Percentiles rank a stretch among this genome's conserved stretches.
phyloP scores from a whole-genome alignment of 2,329 filamentous ascomycete genomes.

The Alternaria arborescens region DNA sequence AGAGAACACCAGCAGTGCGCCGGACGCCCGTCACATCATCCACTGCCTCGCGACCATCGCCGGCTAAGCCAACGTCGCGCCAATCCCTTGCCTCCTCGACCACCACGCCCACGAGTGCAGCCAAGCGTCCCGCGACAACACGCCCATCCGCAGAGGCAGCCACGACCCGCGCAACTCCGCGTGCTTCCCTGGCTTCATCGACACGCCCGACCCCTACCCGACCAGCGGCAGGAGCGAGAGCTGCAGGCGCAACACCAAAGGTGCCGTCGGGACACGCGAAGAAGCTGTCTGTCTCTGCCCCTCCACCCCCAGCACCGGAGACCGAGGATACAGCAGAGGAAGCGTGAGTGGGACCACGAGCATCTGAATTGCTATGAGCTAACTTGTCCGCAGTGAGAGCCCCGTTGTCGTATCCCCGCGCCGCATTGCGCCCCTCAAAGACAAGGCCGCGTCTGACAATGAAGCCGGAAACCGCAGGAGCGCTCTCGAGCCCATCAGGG shows the following conservation, averaged over 20 bases:
- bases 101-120: constrained; percentile 25
- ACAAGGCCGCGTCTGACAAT: constrained; percentile 49
- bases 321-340: constrained; percentile 16
- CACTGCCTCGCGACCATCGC: constrained; percentile 19
- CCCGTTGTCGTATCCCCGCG: constrained; percentile 35
- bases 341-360: constrained; percentile 2
- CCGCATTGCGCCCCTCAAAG: constrained; percentile 37
- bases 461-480: constrained; percentile 43
- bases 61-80: constrained; percentile 10
- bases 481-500: constrained; percentile 39
- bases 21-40: constrained; percentile 33
- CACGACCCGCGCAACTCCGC: constrained; percentile 36
- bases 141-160: constrained; percentile 36
- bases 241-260: constrained; percentile 31
- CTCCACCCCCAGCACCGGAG: constrained; percentile 17
- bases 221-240: constrained; percentile 30
- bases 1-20: constrained; percentile 37
- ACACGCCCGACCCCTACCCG: constrained; percentile 36
- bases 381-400: constrained; percentile 23
- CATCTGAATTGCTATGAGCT: neutral
- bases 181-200: constrained; percentile 39
- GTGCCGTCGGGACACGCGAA: constrained; percentile 38
- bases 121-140: constrained; percentile 43
- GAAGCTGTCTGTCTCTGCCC: constrained; percentile 39
- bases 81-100: constrained; percentile 29